These are phyloP conservation scores for Cutaneotrichosporon cavernicola DNA, from an alignment of 1,284 basidiomycete species.

Conservation along the genomic window DNA sequence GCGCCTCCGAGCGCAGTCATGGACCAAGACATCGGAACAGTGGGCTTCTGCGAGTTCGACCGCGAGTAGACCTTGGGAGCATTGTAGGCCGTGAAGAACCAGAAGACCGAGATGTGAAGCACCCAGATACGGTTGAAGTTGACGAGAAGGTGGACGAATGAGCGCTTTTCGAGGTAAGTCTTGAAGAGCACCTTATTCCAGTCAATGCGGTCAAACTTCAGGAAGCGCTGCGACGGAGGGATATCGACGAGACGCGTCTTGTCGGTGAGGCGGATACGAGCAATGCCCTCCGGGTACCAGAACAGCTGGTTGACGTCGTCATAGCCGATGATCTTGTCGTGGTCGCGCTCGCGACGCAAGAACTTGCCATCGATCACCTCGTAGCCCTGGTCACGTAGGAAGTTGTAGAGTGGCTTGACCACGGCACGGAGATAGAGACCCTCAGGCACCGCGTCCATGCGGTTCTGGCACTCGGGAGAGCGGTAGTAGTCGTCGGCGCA, in stretches of 20 bases:
- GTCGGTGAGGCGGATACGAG: slow-evolving; percentile 82
- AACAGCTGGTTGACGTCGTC: slow-evolving; percentile 99
- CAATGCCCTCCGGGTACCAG: slow-evolving; percentile 99
- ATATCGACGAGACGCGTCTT: slow-evolving; percentile 90
- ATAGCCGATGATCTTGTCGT: slow-evolving; percentile 94
- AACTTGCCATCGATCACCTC: slow-evolving; percentile 96
- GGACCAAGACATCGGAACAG: slow-evolving; percentile 68
- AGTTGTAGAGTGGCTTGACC: slow-evolving; percentile 93
- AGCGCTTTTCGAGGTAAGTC: slow-evolving; percentile 93
- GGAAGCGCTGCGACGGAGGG: slow-evolving; percentile 82
- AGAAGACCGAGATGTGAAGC: slow-evolving; percentile 86
- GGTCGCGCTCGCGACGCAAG: slow-evolving; percentile 87
- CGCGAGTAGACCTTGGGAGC: slow-evolving; percentile 78
- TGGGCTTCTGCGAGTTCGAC: slow-evolving; percentile 54
- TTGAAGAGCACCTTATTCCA: slow-evolving; percentile 96
- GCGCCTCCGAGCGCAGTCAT: slow-evolving; percentile 86
- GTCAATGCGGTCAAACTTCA: slow-evolving; percentile 91
- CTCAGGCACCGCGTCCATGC: slow-evolving; percentile 90
- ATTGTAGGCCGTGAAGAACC: slow-evolving; percentile 93
- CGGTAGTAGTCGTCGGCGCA: slow-evolving; percentile 99
- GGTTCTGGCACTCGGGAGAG: slow-evolving; percentile 94
- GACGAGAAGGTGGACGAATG: slow-evolving; percentile 87
- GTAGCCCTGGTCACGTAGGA: slow-evolving; percentile 96
- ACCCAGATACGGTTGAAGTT: slow-evolving; percentile 99
- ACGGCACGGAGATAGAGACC: slow-evolving; percentile 89